Conservation (phyloP, 305 asterid species). For the Fraxinus velutina region DNA sequence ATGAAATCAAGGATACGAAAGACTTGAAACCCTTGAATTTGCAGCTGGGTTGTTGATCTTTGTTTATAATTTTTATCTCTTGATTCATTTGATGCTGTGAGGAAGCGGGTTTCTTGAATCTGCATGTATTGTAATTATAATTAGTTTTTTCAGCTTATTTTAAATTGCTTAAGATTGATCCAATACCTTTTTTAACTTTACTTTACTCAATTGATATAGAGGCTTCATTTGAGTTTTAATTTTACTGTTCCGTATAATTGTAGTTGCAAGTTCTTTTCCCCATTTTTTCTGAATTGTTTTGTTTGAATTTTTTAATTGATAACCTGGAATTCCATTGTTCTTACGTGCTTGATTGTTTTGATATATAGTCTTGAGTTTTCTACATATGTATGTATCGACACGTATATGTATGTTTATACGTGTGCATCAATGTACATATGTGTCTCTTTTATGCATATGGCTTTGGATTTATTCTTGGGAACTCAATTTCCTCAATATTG, state of each 20-base stretch:
- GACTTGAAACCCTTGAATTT: conserved; percentile 9
- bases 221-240: conserved; percentile 13
- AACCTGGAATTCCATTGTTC: neutral
- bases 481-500: neutral
- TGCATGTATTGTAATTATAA: conserved; percentile 19
- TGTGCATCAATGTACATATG: neutral
- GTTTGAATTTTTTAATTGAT: neutral
- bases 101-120: conserved; percentile 12
- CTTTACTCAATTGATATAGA: conserved; percentile 7
- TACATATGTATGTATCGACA: neutral
- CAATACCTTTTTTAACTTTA: neutral
- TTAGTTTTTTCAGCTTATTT: neutral
- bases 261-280: neutral
- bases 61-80: neutral
- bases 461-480: neutral
- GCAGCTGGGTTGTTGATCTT: neutral
- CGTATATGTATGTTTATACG: neutral
- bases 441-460: neutral
- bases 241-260: neutral
- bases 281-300: neutral
- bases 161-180: conserved; percentile 1
- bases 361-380: neutral
- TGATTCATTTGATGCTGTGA: conserved; percentile 8
- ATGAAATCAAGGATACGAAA: neutral
- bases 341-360: neutral